Base-by-base conservation (phyloP, 2,329 filamentous ascomycete genomes). In the Sarocladium kiliense region DNA sequence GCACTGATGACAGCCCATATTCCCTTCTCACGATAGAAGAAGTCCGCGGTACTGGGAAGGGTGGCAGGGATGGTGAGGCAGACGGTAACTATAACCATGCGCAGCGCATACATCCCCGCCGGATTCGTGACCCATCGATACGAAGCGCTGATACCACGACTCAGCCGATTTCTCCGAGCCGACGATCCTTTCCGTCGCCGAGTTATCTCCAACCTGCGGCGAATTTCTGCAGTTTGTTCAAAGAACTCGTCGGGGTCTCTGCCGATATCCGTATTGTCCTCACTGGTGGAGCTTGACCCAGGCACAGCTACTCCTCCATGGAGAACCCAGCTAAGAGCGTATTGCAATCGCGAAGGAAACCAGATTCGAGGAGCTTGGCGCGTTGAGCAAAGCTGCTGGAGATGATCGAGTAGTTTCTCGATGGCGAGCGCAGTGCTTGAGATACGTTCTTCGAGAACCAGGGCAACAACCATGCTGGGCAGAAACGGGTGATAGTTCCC, bases 1-100 rank as follows among this genome's bases (percentile, higher is more conserved):
- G 71, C 77, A 63, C 76, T 80, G 41, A 81, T 78, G 9, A 80
- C 62, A 0, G 68, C 75, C 78, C 78, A 81, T 0, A 81, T 65
- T 0, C 78, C 77, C 60, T 77, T 79, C 55, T 80, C 71, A 2
- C 76, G 70, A 51, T 78, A 80, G 58, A 72, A 79, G 60, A 81
- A 80, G 1, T 74, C 76, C 0, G 77, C 71, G 1, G 69, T 70
- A 25, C 64, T 61, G 0, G 74, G 72, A 3, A 80, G 65, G 0
- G 68, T 67, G 0, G 72, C 69, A 0, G 77, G 73, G 3, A 80
- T 71, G 0, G 65, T 62, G 0, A 71, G 63, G 0, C 71, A 76
- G 11, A 80, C 64, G 0, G 77, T 78, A 0, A 77, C 73, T 6
- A 73, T 58, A 0, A 79, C 74, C 66, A 79, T 71, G 2, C 77